Conservation (phyloP, 352 stramenopile genomes). For the Pythium utonaiense region DNA sequence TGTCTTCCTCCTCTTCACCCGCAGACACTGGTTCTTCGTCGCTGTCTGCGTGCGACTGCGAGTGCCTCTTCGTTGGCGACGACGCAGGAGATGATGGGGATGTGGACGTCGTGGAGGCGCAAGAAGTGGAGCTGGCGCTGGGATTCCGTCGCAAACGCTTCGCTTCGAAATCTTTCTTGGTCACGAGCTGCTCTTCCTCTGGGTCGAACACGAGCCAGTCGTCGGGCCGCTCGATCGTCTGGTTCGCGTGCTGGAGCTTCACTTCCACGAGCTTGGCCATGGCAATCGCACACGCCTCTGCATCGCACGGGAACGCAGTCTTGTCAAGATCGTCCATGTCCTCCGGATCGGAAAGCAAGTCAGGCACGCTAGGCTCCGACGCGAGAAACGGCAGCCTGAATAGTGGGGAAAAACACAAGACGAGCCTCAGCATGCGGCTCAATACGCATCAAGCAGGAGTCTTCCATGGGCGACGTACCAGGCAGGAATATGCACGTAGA, state of each 20-base stretch:
- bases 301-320: slow-evolving; percentile 26
- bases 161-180: slow-evolving; percentile 37
- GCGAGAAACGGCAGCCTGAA: slow-evolving; percentile 57
- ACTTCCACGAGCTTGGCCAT: slow-evolving; percentile 58
- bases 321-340: slow-evolving; percentile 21
- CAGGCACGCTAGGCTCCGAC: slow-evolving; percentile 51
- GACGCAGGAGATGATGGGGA: slow-evolving; percentile 6
- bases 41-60: background rate
- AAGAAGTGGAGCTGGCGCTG: slow-evolving; percentile 10
- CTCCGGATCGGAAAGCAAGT: slow-evolving; percentile 53
- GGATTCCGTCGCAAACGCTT: slow-evolving; percentile 9
- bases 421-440: background rate
- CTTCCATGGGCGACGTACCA: slow-evolving; percentile 44
- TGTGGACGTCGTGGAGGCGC: slow-evolving; percentile 10
- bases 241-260: slow-evolving; percentile 52
- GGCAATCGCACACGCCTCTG: slow-evolving; percentile 28
- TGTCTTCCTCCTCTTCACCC: background rate
- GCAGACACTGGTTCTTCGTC: background rate
- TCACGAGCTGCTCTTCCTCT: slow-evolving; percentile 48
- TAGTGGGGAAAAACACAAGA: background rate
- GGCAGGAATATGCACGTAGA: slow-evolving; percentile 43
- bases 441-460: background rate
- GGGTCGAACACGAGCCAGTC: slow-evolving; percentile 79
- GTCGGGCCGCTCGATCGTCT: slow-evolving; percentile 50
- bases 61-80: slow-evolving; percentile 17